Conservation (phyloP, 495 filamentous ascomycete species). For the Annulohypoxylon maeteangense region DNA sequence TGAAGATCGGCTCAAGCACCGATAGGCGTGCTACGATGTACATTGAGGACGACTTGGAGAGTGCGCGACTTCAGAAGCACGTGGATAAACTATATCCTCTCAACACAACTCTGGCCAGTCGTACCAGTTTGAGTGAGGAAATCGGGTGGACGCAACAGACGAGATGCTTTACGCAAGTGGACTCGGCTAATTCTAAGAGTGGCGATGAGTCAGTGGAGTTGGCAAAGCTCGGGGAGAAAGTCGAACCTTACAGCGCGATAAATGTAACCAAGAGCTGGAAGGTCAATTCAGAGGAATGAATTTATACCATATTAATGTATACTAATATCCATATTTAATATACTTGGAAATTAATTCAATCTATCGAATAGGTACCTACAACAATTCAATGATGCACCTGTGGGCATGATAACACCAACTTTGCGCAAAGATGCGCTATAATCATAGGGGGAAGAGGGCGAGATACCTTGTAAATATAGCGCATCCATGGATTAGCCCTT, state of each 20-base stretch:
- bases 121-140: background rate
- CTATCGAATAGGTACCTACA: no score
- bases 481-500: no score
- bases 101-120: background rate
- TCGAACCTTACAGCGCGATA: conserved; percentile 17
- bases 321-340: background rate
- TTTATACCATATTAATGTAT: background rate
- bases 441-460: no score
- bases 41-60: conserved; percentile 7
- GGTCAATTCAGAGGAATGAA: background rate
- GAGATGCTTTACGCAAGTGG: conserved; percentile 1
- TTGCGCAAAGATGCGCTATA: no score
- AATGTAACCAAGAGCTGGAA: conserved; percentile 21
- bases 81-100: conserved; percentile 20
- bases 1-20: conserved; percentile 1
- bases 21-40: background rate
- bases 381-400: no score
- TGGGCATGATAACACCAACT: no score
- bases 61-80: conserved; percentile 2
- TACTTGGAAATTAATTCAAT: background rate
- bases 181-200: background rate
- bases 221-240: conserved; percentile 11
- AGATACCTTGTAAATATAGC: no score
- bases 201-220: conserved; percentile 11
- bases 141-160: conserved; percentile 1